These are phyloP conservation scores for Neurospora sp. DNA, from an alignment of 2,329 filamentous ascomycete genomes.

Conservation along the genomic window DNA sequence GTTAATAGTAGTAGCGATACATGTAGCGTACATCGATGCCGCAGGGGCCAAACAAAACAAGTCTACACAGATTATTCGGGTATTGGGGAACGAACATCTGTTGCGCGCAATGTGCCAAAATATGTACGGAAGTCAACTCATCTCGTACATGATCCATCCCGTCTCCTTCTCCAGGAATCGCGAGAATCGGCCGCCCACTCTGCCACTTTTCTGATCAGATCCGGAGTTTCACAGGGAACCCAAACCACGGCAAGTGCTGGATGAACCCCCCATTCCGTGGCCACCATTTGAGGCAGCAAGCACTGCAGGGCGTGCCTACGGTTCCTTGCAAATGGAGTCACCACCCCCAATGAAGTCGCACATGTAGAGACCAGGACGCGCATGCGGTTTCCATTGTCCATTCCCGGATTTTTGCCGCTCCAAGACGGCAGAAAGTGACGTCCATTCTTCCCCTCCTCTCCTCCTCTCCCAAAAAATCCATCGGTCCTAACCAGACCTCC, in stretches of 20 bases:
- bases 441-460: neutral
- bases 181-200: neutral
- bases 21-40: constrained; percentile 8
- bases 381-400: neutral
- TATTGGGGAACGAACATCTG: neutral
- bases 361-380: neutral
- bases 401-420: neutral
- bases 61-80: neutral
- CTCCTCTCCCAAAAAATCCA: neutral
- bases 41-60: neutral
- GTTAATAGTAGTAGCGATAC: constrained; percentile 4
- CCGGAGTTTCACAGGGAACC: no score
- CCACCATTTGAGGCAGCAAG: neutral
- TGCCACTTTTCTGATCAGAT: neutral
- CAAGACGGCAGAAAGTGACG: neutral
- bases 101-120: neutral
- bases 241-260: no score
- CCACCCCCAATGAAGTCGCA: neutral
- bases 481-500: neutral
- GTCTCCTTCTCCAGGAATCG: neutral
- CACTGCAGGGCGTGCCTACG: neutral
- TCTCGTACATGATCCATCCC: neutral
- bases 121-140: neutral
- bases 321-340: neutral
- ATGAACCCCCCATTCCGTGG: neutral